Conservation (phyloP, 371 early-diverging fungal species). For the Enterocytospora artemiae region DNA sequence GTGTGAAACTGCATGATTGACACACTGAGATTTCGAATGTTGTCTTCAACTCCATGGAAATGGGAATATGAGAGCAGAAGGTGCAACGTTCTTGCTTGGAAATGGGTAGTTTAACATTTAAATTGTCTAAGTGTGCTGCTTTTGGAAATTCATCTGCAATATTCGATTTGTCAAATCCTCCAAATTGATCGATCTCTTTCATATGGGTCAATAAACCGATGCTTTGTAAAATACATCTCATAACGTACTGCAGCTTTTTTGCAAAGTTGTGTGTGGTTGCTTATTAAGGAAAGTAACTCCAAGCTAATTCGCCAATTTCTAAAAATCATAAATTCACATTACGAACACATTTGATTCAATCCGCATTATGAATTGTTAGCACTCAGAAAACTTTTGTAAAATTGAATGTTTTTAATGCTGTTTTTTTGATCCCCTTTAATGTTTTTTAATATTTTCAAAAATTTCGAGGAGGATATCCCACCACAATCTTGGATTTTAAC, state of each 20-base stretch:
- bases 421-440: slow-evolving; percentile 18
- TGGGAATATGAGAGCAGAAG: slow-evolving; percentile 27
- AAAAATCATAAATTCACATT: too few species aligned
- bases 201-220: too few species aligned
- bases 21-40: slow-evolving; percentile 49
- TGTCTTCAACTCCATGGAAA: slow-evolving; percentile 37
- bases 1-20: slow-evolving; percentile 31
- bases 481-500: slow-evolving; percentile 42
- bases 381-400: too few species aligned
- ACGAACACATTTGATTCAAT: too few species aligned
- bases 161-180: not conserved
- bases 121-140: not conserved
- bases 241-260: too few species aligned
- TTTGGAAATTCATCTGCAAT: not conserved
- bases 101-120: slow-evolving; percentile 10
- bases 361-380: too few species aligned
- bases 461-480: slow-evolving; percentile 4
- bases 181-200: not conserved
- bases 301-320: too few species aligned
- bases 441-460: slow-evolving; percentile 44
- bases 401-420: not conserved
- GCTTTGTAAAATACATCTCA: too few species aligned
- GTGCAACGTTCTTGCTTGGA: slow-evolving; percentile 27
- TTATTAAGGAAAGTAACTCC: too few species aligned
- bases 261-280: too few species aligned